phyloP scores from a whole-genome alignment of 2,329 filamentous ascomycete genomes.

The Fusarium sororula region DNA sequence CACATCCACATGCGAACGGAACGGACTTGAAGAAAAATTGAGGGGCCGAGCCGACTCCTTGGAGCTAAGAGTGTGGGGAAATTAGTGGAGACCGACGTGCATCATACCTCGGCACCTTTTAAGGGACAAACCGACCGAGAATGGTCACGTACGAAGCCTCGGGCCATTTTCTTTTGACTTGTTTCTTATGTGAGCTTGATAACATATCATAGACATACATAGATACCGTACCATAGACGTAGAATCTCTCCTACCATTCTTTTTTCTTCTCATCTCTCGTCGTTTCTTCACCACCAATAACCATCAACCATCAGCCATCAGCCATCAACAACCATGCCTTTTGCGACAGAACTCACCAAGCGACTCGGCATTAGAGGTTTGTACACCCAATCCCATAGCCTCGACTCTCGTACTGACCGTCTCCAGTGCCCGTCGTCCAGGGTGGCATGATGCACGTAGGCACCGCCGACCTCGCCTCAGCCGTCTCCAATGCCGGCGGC shows the following conservation, averaged over 20 bases:
- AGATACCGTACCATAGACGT: not conserved
- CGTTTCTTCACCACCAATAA: not conserved
- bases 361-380: conserved; percentile 64
- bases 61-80: conserved; percentile 7
- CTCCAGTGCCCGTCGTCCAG: conserved; percentile 79
- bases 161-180: conserved; percentile 8
- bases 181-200: not conserved
- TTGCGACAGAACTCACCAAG: conserved; percentile 66
- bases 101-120: conserved; percentile 35
- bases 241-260: not conserved
- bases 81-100: not conserved
- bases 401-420: not conserved
- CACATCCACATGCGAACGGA: conserved; percentile 12
- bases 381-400: not conserved
- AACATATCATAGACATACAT: not conserved
- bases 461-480: conserved; percentile 79
- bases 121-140: not conserved
- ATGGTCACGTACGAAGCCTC: conserved; percentile 6
- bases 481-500: conserved; percentile 83
- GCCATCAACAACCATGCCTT: conserved; percentile 57
- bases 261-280: not conserved
- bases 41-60: conserved; percentile 24
- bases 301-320: too few relatives aligned
- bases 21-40: conserved; percentile 18
- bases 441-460: conserved; percentile 90